These are phyloP conservation scores for Vaccinium myrtillus DNA, from an alignment of 148 eudicot species.

Conservation along the genomic window DNA sequence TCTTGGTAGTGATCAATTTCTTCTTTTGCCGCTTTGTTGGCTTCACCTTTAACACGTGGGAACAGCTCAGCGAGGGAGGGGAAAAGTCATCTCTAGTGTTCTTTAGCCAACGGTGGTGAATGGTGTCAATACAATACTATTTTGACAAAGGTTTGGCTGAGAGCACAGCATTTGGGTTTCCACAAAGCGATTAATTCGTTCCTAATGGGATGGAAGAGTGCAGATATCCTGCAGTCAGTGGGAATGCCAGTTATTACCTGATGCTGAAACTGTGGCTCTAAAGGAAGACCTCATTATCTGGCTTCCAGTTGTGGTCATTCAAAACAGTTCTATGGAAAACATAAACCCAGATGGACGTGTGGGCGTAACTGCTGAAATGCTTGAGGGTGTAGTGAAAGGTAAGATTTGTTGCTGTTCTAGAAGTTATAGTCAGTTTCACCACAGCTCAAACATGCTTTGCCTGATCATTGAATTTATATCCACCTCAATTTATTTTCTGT, in stretches of 20 bases:
- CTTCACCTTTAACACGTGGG: no score
- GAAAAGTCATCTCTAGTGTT: no score
- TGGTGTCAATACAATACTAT: no score
- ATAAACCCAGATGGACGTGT: slow-evolving; percentile 33
- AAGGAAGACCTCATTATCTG: slow-evolving; percentile 61
- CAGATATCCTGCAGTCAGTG: slow-evolving; percentile 28
- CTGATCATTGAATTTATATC: neutral
- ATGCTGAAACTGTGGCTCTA: slow-evolving; percentile 33
- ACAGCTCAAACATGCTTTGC: neutral
- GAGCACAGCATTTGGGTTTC: slow-evolving; percentile 56
- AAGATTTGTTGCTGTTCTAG: neutral
- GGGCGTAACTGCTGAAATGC: slow-evolving; percentile 29
- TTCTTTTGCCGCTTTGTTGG: no score
- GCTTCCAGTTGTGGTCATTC: slow-evolving; percentile 63
- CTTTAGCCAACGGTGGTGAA: no score
- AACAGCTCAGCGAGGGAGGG: no score
- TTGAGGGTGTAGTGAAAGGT: slow-evolving; percentile 20
- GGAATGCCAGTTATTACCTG: slow-evolving; percentile 40
- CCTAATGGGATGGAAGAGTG: slow-evolving; percentile 63
- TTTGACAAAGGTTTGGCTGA: slow-evolving; percentile 50
- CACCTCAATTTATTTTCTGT: neutral
- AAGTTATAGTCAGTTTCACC: neutral
- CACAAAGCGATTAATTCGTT: slow-evolving; percentile 56
- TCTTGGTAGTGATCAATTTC: no score
- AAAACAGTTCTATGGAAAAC: slow-evolving; percentile 31